Base-by-base conservation (phyloP, 768 basidiomycete species). In the Termitomyces sp. region DNA sequence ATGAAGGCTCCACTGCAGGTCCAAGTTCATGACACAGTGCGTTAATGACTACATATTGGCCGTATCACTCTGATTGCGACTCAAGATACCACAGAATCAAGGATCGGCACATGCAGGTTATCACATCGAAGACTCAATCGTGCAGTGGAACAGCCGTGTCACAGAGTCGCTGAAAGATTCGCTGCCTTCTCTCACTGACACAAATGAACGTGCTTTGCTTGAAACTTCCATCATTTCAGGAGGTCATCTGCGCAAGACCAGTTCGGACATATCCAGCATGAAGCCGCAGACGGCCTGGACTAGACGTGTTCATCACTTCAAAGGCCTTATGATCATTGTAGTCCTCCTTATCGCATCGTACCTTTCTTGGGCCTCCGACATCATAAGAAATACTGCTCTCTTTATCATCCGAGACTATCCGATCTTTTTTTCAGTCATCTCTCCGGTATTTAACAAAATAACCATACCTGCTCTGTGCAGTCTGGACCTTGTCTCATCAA, bases 391-490 rank as follows among this genome's bases (percentile, higher is more conserved):
- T 29, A 29, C 25, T 29, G 36, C 42, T 36, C 36, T 54, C 14
- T 47, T 56, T 14, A 14, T 56, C 6, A 25, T 32, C 10, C 55
- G 48, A n/a, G 42, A 56, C 38, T 56, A 56, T 36, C 40, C 54
- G 7, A 34, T 51, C 14, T 10, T 61, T 20, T 42, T 51, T 3
- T 56, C 51, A 4, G 20, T 53, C 5, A 25, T 42, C 11, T 25
- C 38, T 2, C 31, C 48, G 25, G 42, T 25, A 15, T 29, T 60
- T 2, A 34, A 31, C 36, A 49, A 43, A 34, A 11, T 45, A 45
- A 56, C 42, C 55, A 56, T 56, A 11, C 42, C 60, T 17, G 36
- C 53, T 17, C 31, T 55, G n/a, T 56, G 60, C n/a, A 43, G 38
- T 38, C 10, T 51, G 17, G 34, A 50, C n/a, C 31, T 49, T n/a